Evolutionary conservation across 148 eudicot species (phyloP).

Genomic region (Arbutus unedo): DNA sequence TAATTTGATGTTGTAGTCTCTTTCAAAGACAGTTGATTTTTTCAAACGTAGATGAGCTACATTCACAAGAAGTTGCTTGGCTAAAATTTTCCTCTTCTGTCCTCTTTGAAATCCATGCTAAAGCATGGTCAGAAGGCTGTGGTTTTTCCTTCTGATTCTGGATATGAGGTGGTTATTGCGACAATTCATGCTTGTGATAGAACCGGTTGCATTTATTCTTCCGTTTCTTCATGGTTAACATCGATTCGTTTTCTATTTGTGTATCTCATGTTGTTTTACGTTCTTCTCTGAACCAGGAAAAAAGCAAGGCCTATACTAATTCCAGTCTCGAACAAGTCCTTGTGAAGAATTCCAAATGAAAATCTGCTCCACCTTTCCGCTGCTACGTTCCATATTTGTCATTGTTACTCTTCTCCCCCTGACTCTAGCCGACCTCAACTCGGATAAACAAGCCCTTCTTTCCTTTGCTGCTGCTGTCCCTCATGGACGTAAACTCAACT

Average conservation of each 20-base stretch:
- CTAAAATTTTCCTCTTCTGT: neutral
- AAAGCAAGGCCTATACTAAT: neutral
- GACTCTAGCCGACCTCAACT: conserved; percentile 14
- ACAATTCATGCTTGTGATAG: neutral
- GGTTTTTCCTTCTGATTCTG: neutral
- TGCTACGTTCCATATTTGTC: conserved; percentile 15
- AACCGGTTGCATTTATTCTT: neutral
- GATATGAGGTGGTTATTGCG: neutral
- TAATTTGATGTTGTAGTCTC: neutral
- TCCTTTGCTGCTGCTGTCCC: conserved; percentile 21
- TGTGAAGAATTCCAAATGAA: conserved; percentile 17
- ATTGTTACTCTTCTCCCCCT: conserved; percentile 17
- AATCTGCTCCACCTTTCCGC: conserved; percentile 1
- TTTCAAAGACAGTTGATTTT: neutral
- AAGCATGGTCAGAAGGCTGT: neutral
- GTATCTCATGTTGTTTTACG: neutral
- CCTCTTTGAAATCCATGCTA: neutral
- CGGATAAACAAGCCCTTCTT: conserved; percentile 20
- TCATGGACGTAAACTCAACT: conserved; percentile 20
- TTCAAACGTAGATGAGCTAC: neutral
- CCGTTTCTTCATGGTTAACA: neutral
- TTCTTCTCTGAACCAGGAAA: conserved; percentile 22
- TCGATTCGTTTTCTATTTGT: neutral
- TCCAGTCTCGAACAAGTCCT: neutral
- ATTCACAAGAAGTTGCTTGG: neutral